Evolutionary conservation across 2,329 filamentous ascomycete genomes (phyloP), one percentile per base, ranked within the genome.

Genomic region (Pestalotiopsis sp.): DNA sequence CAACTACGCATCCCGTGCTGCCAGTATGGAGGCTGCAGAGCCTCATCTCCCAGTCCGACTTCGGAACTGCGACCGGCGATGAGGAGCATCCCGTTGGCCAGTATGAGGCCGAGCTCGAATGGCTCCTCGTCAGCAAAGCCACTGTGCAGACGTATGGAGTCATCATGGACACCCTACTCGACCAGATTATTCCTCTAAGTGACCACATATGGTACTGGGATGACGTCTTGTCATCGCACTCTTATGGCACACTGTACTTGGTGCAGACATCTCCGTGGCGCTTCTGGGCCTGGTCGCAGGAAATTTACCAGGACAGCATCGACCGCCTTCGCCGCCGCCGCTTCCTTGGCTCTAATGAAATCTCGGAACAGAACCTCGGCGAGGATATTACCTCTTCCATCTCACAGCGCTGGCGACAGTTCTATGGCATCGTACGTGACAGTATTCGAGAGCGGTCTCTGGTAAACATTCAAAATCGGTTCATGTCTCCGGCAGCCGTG

Each of bases 171-270:
- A 90, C 89, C 0, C 86, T 98, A 3, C 82, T 98, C 12, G 92
- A 95, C 67, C 92, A 96, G 74, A 97, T 94, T 12, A 90, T 95
- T 12, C 91, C 92, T 0, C 81, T 99, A 20, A 93, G 90, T 74
- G 91, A 97, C 72, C 94, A 97, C 73, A 91, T 97, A 27, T 95
- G 92, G 90, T 98, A 98, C 79, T 99, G 96, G 96, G 93, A 97
- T 76, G 92, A 96, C 73, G 88, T 98, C 2, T 82, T 97, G 38
- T 89, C 89, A 11, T 97, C 93, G 0, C 91, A 93, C 73, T 86
- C 89, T 63, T 93, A 92, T 75, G 95, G 93, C 72, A 91, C 90
- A 40, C 78, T 98, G 3, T 98, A 98, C 80, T 92, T 93, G 14
- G 82, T 97, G 9, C 96, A 99, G 79, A 97, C 91, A 0, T 93